A percentile compares a stretch with the other conserved stretches of the same genome.
Evolutionary conservation across 2,329 filamentous ascomycete genomes (phyloP).

Genomic region (Paracoccidioides lutzii): DNA sequence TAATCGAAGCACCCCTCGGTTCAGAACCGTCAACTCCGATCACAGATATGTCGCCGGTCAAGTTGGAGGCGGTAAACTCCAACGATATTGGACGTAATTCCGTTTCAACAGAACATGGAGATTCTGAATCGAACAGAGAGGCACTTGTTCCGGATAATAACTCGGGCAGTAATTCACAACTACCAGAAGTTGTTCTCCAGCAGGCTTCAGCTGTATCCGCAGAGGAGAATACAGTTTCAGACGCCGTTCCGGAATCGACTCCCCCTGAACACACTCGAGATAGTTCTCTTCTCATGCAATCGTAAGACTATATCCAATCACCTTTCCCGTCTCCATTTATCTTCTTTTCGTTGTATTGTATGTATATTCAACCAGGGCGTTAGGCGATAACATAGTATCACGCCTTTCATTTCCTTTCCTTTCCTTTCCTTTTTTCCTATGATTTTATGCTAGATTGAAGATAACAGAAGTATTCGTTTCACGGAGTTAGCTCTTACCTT

Average conservation of each 20-base stretch:
- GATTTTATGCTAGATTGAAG: too few species aligned
- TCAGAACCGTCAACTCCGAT: conserved; percentile 26
- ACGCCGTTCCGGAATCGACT: background rate
- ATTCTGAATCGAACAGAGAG: background rate
- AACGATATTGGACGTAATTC: background rate
- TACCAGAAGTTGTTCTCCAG: background rate
- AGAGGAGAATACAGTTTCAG: background rate
- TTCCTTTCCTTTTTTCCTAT: background rate
- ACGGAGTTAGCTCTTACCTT: background rate
- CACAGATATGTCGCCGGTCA: background rate
- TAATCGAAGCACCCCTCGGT: conserved; percentile 53
- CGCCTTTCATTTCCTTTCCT: background rate
- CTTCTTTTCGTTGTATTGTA: background rate
- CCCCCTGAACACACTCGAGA: background rate
- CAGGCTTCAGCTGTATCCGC: background rate
- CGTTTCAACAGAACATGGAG: background rate
- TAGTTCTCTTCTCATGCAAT: background rate
- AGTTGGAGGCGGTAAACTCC: background rate
- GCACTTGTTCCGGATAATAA: background rate
- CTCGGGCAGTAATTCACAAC: background rate
- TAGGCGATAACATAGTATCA: background rate
- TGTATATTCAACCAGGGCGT: background rate
- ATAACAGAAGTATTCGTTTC: background rate
- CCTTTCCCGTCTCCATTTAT: background rate
- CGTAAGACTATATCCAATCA: background rate